Evolutionary conservation across 345 rosid genomes (phyloP).

Genomic region (Corymbia maculata): DNA sequence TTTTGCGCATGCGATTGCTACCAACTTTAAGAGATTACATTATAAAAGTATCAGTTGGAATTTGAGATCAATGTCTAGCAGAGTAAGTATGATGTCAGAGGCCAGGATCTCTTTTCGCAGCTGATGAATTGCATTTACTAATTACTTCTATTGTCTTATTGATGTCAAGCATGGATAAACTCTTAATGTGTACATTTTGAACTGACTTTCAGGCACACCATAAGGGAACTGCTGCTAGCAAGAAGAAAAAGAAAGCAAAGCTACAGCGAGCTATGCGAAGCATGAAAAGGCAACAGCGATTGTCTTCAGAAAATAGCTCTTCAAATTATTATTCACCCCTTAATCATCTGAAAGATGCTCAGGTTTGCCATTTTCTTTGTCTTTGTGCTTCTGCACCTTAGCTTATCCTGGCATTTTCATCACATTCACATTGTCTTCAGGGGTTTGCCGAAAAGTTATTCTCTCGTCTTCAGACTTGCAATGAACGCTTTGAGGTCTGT

Average conservation of each 20-base stretch:
- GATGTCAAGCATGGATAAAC: background rate
- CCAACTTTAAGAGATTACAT: background rate
- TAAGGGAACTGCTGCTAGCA: constrained; percentile 79
- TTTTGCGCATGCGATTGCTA: background rate
- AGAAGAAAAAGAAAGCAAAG: constrained; percentile 96
- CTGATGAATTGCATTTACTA: background rate
- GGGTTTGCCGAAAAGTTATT: constrained; percentile 78
- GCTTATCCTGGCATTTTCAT: background rate
- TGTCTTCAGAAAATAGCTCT: constrained; percentile 38
- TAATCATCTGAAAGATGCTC: constrained; percentile 75
- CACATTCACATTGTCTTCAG: constrained; percentile 14
- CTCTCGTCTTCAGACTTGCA: constrained; percentile 83
- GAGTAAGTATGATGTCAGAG: background rate
- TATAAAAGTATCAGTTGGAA: background rate
- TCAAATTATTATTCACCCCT: constrained; percentile 70
- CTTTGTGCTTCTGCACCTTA: background rate
- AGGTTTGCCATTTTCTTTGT: constrained; percentile 33
- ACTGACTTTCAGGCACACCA: constrained; percentile 50
- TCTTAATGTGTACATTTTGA: background rate
- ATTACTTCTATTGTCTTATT: background rate
- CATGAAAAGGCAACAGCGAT: constrained; percentile 75
- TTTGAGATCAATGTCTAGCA: background rate
- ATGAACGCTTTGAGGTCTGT: constrained; percentile 81
- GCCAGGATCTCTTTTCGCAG: background rate
- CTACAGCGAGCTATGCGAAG: constrained; percentile 67